Evolutionary conservation across 331 rosid genomes (phyloP), one percentile per base, ranked within the genome.

Genomic region (Quercus phellos): DNA sequence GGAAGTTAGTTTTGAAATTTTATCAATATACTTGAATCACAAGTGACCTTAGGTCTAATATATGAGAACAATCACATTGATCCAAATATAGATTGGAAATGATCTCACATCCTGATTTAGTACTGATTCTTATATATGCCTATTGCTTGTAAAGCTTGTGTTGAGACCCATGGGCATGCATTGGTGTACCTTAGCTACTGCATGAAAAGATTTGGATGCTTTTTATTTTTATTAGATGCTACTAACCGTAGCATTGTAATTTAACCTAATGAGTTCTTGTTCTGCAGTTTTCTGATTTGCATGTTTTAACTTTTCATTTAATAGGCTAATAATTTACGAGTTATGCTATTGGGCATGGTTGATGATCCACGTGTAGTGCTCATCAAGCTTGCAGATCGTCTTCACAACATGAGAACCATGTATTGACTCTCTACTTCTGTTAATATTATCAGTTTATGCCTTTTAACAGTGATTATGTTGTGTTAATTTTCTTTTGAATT

Each of bases 321-420:
- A 66, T 78, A 92, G 98, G 98, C 98, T 74, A 89, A 94, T 84
- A 90, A 87, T 82, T 84, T 94, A 76, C 89, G 93, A 79, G 93
- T 92, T 78, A 94, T 94, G 97, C 98, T 94, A 64, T 80, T 94
- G 94, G 98, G 98, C 84, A 94, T 94, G 98, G 94, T 94, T 89
- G 98, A 94, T 83, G 98, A 94, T 86, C 98, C 97, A 59, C 97
- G 98, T 51, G 92, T 90, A 38, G 96, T 94, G 85, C 98, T 94
- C 86, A 89, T 94, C 89, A 94, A 94, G 97, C 97, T 94, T 84
- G 97, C 98, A 14, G 98, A 94, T 67, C 98, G 98, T 53, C 98
- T 94, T 88, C 98, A 94, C 89, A 94, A 94, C 86, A 94, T 94
- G 97, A 89, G 98, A 89, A 94, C 97, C 78, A 92, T 94, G 98